Conservation (phyloP, 1,284 basidiomycete genomes). For the Termitomyces sp. region DNA sequence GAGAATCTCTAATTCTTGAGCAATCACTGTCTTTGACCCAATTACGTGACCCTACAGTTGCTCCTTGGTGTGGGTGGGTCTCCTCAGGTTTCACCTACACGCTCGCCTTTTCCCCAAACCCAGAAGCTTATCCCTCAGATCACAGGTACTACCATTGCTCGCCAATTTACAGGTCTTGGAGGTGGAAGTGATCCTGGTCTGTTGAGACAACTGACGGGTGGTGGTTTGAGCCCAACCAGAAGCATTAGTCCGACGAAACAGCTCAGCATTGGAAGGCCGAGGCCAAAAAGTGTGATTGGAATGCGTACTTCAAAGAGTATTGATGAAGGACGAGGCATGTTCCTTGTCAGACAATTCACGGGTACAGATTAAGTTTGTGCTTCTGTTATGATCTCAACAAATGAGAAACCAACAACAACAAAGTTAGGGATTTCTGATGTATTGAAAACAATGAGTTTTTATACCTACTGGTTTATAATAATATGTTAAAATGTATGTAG, state of each 20-base stretch:
- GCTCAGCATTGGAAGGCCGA: slow-evolving; percentile 31
- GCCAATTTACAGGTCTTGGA: slow-evolving; percentile 67
- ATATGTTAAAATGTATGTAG: no score
- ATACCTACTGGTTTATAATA: no score
- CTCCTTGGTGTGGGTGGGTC: slow-evolving; percentile 46
- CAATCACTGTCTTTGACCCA: slow-evolving; percentile 7
- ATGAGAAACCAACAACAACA: no score
- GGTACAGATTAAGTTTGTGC: slow-evolving; percentile 30
- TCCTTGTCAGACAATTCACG: slow-evolving; percentile 65
- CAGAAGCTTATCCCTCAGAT: slow-evolving; percentile 45
- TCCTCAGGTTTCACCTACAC: slow-evolving; percentile 45
- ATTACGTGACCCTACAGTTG: slow-evolving; percentile 34
- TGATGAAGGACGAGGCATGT: slow-evolving; percentile 63
- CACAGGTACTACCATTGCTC: slow-evolving; percentile 67
- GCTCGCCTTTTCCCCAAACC: slow-evolving; percentile 37
- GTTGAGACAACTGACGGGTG: slow-evolving; percentile 60
- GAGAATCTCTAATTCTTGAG: slow-evolving; percentile 22
- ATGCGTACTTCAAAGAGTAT: slow-evolving; percentile 50
- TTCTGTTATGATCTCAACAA: background rate
- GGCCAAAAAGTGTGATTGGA: slow-evolving; percentile 63
- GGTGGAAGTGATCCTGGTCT: slow-evolving; percentile 38
- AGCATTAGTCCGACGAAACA: slow-evolving; percentile 59
- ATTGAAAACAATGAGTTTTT: no score
- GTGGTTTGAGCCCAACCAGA: slow-evolving; percentile 56
- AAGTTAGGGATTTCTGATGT: no score